A percentile compares a stretch with the other conserved stretches of the same genome.
Conservation (phyloP, 495 filamentous ascomycete species). For the Bacidia rubella region DNA sequence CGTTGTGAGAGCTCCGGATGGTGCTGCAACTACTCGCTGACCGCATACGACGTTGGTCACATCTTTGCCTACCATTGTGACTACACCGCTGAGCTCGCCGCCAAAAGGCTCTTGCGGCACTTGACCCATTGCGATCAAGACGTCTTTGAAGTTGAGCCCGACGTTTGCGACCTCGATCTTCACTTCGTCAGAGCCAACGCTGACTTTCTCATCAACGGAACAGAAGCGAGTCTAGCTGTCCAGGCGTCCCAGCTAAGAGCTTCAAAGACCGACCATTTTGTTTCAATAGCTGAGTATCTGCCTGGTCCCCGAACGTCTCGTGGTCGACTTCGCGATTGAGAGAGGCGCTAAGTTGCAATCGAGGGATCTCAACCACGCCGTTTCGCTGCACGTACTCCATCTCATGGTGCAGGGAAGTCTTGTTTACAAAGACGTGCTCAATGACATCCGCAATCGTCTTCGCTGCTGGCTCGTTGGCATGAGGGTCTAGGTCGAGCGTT, state of each 20-base stretch:
- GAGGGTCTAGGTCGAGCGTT: neutral
- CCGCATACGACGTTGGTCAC: slow-evolving; percentile 26
- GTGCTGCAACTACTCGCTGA: slow-evolving; percentile 30
- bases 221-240: slow-evolving; percentile 21
- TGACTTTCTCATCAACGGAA: slow-evolving; percentile 4
- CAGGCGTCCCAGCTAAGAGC: slow-evolving; percentile 17
- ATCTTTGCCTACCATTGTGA: slow-evolving; percentile 23
- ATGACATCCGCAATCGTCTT: neutral
- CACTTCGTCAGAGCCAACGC: slow-evolving; percentile 4
- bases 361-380: slow-evolving; percentile 4
- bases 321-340: neutral
- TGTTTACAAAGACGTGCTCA: neutral
- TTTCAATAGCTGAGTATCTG: neutral
- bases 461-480: neutral
- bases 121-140: slow-evolving; percentile 27
- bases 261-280: slow-evolving; percentile 17
- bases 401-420: neutral
- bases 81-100: slow-evolving; percentile 30
- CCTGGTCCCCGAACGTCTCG: neutral
- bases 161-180: slow-evolving; percentile 22
- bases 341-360: neutral
- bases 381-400: neutral
- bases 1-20: slow-evolving; percentile 17
- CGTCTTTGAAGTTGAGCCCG: slow-evolving; percentile 36
- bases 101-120: slow-evolving; percentile 24